A percentile compares a stretch with the other conserved stretches of the same genome.
Conservation (phyloP, 768 basidiomycete species). For the Lepiota brunneoincarnata region DNA sequence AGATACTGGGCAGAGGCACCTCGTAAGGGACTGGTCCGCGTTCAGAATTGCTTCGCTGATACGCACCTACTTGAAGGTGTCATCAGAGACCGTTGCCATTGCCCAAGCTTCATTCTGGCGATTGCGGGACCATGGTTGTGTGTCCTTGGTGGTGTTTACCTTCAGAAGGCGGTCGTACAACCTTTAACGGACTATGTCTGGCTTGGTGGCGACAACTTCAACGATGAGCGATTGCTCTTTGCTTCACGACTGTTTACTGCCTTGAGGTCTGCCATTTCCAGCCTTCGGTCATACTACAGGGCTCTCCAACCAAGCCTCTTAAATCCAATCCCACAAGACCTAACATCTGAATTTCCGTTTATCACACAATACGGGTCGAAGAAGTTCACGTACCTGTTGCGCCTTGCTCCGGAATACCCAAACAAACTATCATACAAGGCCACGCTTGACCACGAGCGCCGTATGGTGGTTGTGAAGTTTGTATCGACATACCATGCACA, state of each 20-base stretch:
- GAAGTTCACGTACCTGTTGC: background rate
- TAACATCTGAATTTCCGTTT: too few species aligned
- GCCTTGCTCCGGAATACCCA: background rate
- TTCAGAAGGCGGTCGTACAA: conserved; percentile 24
- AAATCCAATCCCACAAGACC: background rate
- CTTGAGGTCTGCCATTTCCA: too few species aligned
- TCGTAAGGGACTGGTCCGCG: background rate
- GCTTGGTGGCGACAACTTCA: conserved; percentile 19
- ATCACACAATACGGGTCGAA: too few species aligned
- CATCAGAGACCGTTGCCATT: conserved; percentile 19
- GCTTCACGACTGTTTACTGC: too few species aligned
- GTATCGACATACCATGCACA: background rate
- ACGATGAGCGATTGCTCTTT: conserved; percentile 14
- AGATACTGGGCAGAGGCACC: conserved; percentile 8
- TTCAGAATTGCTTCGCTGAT: background rate
- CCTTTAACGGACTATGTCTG: conserved; percentile 31
- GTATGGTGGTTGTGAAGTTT: conserved; percentile 8
- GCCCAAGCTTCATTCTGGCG: conserved; percentile 30
- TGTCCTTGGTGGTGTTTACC: conserved; percentile 31
- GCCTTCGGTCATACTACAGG: too few species aligned
- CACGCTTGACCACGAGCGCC: background rate
- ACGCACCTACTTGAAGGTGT: conserved; percentile 12
- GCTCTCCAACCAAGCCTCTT: background rate
- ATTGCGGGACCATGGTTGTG: conserved; percentile 29
- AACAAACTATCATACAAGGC: background rate